phyloP scores from a whole-genome alignment of 2,329 filamentous ascomycete genomes.

The Ophiostoma sp. region DNA sequence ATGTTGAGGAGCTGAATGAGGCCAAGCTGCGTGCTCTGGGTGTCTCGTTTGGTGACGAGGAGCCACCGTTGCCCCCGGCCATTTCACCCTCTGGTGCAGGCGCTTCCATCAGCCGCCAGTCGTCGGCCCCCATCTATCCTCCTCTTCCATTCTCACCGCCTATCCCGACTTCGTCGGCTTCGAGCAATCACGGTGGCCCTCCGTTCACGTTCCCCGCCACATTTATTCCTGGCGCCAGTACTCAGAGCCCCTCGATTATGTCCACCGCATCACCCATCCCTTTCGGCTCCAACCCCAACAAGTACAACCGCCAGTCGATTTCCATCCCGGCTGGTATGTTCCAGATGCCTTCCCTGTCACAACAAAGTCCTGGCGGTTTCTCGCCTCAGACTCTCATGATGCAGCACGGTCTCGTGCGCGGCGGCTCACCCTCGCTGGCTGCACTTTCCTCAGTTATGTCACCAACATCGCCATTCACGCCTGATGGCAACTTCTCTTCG shows the following conservation, averaged over 20 bases:
- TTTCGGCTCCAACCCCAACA: slow-evolving; percentile 58
- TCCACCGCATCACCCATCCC: slow-evolving; percentile 73
- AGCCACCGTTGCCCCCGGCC: slow-evolving; percentile 58
- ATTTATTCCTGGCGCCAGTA: slow-evolving; percentile 47
- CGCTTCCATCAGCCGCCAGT: slow-evolving; percentile 62
- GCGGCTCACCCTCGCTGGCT: slow-evolving; percentile 64
- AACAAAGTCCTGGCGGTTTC: slow-evolving; percentile 61
- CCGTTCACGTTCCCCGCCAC: slow-evolving; percentile 58
- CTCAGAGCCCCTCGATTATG: slow-evolving; percentile 62
- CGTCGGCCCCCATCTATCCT: slow-evolving; percentile 69
- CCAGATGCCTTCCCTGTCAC: slow-evolving; percentile 55
- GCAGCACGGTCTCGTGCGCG: slow-evolving; percentile 54
- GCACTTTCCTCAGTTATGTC: slow-evolving; percentile 60
- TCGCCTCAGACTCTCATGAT: slow-evolving; percentile 56
- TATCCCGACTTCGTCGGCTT: slow-evolving; percentile 73
- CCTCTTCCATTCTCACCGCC: slow-evolving; percentile 81
- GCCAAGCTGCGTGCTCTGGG: slow-evolving; percentile 90
- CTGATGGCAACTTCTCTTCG: slow-evolving; percentile 49
- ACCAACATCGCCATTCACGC: slow-evolving; percentile 63
- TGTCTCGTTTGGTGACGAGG: slow-evolving; percentile 76
- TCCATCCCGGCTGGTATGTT: slow-evolving; percentile 65
- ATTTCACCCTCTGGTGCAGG: slow-evolving; percentile 64
- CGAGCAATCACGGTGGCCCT: slow-evolving; percentile 63
- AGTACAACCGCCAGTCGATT: slow-evolving; percentile 71
- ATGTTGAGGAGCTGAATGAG: slow-evolving; percentile 80